A percentile compares a stretch with the other conserved stretches of the same genome.
Conservation (phyloP, 1,284 basidiomycete species). For the Agroathelia rolfsii region DNA sequence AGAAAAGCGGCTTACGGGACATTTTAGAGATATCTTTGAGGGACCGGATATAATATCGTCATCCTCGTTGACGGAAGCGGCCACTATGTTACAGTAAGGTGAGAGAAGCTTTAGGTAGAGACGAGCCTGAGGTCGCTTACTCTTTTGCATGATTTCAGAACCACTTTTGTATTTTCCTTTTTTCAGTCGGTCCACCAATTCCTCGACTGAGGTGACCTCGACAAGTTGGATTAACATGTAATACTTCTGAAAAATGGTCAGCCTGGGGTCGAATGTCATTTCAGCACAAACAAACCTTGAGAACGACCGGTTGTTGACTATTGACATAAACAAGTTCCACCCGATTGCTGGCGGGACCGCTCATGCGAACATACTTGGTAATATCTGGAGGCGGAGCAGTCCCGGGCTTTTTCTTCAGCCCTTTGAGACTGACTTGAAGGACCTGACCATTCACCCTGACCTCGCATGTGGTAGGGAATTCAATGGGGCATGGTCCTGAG, state of each 20-base stretch:
- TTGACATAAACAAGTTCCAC: slow-evolving; percentile 82
- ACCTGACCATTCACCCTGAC: slow-evolving; percentile 71
- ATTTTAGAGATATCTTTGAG: slow-evolving; percentile 83
- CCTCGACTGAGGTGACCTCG: slow-evolving; percentile 56
- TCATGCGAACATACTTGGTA: slow-evolving; percentile 45
- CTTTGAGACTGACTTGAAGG: slow-evolving; percentile 75
- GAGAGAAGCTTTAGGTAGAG: slow-evolving; percentile 6
- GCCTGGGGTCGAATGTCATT: slow-evolving; percentile 1
- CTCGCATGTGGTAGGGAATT: slow-evolving; percentile 90
- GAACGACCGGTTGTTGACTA: slow-evolving; percentile 63
- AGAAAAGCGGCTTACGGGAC: slow-evolving; percentile 74
- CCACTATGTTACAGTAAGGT: slow-evolving; percentile 60
- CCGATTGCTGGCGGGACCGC: slow-evolving; percentile 51
- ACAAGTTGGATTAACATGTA: slow-evolving; percentile 80
- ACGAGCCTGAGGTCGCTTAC: slow-evolving; percentile 30
- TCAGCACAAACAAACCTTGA: slow-evolving; percentile 48
- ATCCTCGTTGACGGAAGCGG: slow-evolving; percentile 51
- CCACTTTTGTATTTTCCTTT: slow-evolving; percentile 54
- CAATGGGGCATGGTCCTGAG: slow-evolving; percentile 60
- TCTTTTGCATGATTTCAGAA: slow-evolving; percentile 58
- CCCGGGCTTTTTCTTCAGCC: slow-evolving; percentile 93
- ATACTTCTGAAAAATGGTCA: slow-evolving; percentile 71
- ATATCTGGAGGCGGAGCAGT: slow-evolving; percentile 89
- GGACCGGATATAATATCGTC: slow-evolving; percentile 85
- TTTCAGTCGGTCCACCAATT: slow-evolving; percentile 59